Percentiles rank a stretch among this genome's conserved stretches.
These are phyloP conservation scores for Ploettnerulaceae sp. DNA, from an alignment of 2,329 filamentous ascomycete genomes.

Conservation along the genomic window DNA sequence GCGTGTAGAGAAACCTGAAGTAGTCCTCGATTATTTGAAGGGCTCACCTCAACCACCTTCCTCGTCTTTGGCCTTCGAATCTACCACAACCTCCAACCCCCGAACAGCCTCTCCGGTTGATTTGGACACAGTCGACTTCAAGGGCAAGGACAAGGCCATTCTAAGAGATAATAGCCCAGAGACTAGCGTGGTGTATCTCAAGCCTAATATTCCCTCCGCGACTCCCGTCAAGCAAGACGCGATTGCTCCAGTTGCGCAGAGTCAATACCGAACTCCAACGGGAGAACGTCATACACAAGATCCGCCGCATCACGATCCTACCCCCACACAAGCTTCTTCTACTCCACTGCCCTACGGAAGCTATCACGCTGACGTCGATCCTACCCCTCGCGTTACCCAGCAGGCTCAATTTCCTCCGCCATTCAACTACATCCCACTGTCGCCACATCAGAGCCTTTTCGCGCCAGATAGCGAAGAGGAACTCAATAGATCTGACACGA, in stretches of 20 bases:
- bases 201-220: neutral
- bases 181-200: neutral
- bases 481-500: conserved; percentile 3
- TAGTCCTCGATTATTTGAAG: too few species aligned
- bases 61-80: too few species aligned
- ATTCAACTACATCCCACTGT: neutral
- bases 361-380: neutral
- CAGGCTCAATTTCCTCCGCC: neutral
- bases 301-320: neutral
- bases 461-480: neutral
- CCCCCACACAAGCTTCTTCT: conserved; percentile 2
- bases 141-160: neutral
- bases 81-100: too few species aligned
- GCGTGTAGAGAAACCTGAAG: too few species aligned
- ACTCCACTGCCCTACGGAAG: neutral
- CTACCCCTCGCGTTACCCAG: conserved; percentile 6
- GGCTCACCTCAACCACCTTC: too few species aligned
- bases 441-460: neutral
- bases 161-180: neutral
- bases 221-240: neutral
- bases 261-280: too few species aligned
- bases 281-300: neutral
- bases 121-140: too few species aligned
- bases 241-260: neutral
- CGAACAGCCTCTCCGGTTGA: too few species aligned